Evolutionary conservation across 2,329 filamentous ascomycete species (phyloP), one percentile per base, ranked within the genome.

Genomic region (Paecilomyces formosus): DNA sequence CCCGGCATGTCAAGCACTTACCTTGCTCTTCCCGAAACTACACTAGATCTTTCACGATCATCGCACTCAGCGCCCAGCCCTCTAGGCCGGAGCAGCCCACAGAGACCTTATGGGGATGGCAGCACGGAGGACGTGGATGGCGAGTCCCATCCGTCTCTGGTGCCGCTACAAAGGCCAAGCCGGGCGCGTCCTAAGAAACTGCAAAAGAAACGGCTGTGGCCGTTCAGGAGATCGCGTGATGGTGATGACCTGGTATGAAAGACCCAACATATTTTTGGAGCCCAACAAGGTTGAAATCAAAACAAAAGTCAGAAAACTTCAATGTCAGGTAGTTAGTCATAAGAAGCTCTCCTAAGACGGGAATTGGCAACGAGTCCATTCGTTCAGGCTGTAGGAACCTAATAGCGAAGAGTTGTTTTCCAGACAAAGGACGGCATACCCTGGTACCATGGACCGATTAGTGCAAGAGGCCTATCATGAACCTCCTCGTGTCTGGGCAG

Each of bases 1-100:
- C 11, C 45, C n/a, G 22, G 18, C 53, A 21, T 13, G 6, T 22
- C 35, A 55, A n/a, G 39, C 39, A 11, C 39, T 45, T n/a, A 18
- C 6, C 39, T 45, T 18, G 39, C 39, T 49, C 65, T 54, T 50
- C 64, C 54, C 45, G 67, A 56, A 61, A 65, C 30, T 59, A 57
- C 55, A 49, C 60, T 58, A 55, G 65, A 56, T 58, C 66, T 26
- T 51, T 45, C 55, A 58, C 59, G 52, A 53, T 64, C 50, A 59
- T 62, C 58, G 56, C 67, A 57, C 58, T 64, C 49, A 64, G 70
- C 66, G 22, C 65, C 70, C 51, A 75, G 72, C 57, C 72, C 74
- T 51, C 62, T 75, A 12, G 72, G 69, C 3, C 65, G 72, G 57
- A 63, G 66, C 54, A 73, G 69, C 59, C 63, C 72, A 7, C 65